These are phyloP conservation scores for Leccinum aurantiacum DNA, from an alignment of 768 basidiomycete genomes.

Conservation along the genomic window DNA sequence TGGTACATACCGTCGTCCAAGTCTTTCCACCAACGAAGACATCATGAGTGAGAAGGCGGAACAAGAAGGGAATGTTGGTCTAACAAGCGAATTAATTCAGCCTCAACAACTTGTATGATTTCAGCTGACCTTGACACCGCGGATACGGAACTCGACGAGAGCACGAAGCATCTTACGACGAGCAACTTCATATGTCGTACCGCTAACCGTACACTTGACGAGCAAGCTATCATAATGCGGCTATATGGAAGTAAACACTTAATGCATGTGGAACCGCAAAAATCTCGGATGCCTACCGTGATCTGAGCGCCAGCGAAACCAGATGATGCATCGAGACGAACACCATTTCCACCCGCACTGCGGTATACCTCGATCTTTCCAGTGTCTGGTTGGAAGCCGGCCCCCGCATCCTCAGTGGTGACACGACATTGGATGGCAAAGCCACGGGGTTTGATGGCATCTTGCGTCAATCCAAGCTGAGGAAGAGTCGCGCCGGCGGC, in stretches of 20 bases:
- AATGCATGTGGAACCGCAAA: slow-evolving; percentile 5
- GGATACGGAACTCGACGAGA: slow-evolving; percentile 99
- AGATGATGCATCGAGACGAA: slow-evolving; percentile 93
- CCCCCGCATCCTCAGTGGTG: slow-evolving; percentile 95
- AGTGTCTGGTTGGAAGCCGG: slow-evolving; percentile 94
- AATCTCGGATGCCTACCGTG: slow-evolving; percentile 57
- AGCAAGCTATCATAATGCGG: slow-evolving; percentile 98
- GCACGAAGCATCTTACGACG: slow-evolving; percentile 99
- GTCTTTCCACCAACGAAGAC: slow-evolving; percentile 95
- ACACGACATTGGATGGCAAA: slow-evolving; percentile 98
- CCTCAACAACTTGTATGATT: not conserved
- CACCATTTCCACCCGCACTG: slow-evolving; percentile 97
- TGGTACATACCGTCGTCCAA: slow-evolving; percentile 81
- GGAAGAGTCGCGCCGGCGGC: slow-evolving; percentile 97
- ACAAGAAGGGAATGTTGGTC: slow-evolving; percentile 99
- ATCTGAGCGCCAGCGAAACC: slow-evolving; percentile 99
- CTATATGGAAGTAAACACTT: slow-evolving; percentile 37
- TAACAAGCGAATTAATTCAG: slow-evolving; percentile 29
- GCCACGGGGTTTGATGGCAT: slow-evolving; percentile 92
- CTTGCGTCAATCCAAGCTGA: slow-evolving; percentile 93
- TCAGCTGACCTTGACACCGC: slow-evolving; percentile 82
- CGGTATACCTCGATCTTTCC: slow-evolving; percentile 99
- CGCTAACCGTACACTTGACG: slow-evolving; percentile 94
- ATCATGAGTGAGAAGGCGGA: slow-evolving; percentile 95
- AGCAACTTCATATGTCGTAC: slow-evolving; percentile 98